phyloP scores from a whole-genome alignment of 306 rosid species.

The Dicorynia guianensis region DNA sequence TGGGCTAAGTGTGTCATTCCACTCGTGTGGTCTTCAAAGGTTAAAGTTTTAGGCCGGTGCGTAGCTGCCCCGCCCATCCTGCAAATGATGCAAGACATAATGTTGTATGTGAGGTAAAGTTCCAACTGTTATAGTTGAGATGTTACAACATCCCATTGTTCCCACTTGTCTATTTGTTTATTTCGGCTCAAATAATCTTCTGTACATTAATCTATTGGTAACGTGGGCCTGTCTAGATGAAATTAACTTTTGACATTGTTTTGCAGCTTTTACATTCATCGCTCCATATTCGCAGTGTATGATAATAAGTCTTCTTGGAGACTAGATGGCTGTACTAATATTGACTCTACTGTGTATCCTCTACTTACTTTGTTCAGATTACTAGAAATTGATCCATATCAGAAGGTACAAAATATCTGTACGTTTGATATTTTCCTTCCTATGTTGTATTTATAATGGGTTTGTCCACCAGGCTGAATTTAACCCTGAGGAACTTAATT shows the following conservation, averaged over 20 bases:
- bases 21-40: constrained; percentile 61
- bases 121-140: not conserved
- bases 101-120: constrained; percentile 67
- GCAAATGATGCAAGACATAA: constrained; percentile 75
- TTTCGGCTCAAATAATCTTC: not conserved
- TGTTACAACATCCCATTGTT: constrained; percentile 4
- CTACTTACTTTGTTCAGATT: constrained; percentile 63
- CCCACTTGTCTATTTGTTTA: not conserved
- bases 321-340: constrained; percentile 59
- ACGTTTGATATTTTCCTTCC: not conserved
- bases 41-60: constrained; percentile 69
- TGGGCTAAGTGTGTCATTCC: constrained; percentile 78
- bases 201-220: not conserved
- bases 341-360: constrained; percentile 65
- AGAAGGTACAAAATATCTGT: constrained; percentile 48
- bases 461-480: constrained; percentile 70
- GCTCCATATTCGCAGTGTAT: constrained; percentile 48
- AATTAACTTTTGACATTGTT: constrained; percentile 5
- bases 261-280: constrained; percentile 74
- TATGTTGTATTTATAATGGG: constrained; percentile 16
- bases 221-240: not conserved
- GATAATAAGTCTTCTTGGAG: constrained; percentile 64
- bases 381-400: constrained; percentile 67
- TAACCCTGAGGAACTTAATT: constrained; percentile 79
- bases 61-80: constrained; percentile 65